Evolutionary conservation across 2,329 filamentous ascomycete genomes (phyloP), one percentile per base, ranked within the genome.

Genomic region (Bipolaris oryzae): DNA sequence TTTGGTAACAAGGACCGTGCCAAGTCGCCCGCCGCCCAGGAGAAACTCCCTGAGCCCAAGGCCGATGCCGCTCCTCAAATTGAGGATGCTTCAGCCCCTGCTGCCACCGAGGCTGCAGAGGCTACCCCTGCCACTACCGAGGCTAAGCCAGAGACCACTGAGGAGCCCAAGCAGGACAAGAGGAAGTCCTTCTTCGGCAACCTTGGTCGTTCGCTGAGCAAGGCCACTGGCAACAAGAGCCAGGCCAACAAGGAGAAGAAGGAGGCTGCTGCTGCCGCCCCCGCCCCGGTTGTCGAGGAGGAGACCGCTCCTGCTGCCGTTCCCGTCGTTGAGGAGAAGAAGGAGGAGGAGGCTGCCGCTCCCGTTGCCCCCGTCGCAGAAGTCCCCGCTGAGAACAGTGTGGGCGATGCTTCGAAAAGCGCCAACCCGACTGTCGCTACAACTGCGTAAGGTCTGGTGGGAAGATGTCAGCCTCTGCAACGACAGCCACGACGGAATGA

Each of bases 131-230:
- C 60, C 50, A 74, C 77, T 10, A 75, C 77, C 10, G 81, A 82
- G 67, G 60, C 76, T 66, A 77, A 72, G 62, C 74, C 76, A 35
- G 81, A 83, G 59, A 64, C 68, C 51, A 31, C 41, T 10, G 62
- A 65, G 64, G 76, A 82, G 61, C 76, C 78, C 44, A 73, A 82
- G 66, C 91, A 90, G 85, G 84, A 86, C 79, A 96, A 96, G 90
- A 90, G 92, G 78, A 86, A 88, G 80, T 94, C 90, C 66, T 88
- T 93, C 72, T 96, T 96, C 78, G 86, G 86, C 68, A 88, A 87
- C 71, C 86, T 90, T 71, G 84, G 76, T 64, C 77, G 77, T 64
- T 74, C 73, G 28, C 69, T 75, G 64, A 76, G 73, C 74, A 79
- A 78, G 72, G 74, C 76, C 47, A 68, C 71, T 59, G 68, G 69